phyloP scores from a whole-genome alignment of 31 red algal species.

The Odonthalia washingtoniensis region DNA sequence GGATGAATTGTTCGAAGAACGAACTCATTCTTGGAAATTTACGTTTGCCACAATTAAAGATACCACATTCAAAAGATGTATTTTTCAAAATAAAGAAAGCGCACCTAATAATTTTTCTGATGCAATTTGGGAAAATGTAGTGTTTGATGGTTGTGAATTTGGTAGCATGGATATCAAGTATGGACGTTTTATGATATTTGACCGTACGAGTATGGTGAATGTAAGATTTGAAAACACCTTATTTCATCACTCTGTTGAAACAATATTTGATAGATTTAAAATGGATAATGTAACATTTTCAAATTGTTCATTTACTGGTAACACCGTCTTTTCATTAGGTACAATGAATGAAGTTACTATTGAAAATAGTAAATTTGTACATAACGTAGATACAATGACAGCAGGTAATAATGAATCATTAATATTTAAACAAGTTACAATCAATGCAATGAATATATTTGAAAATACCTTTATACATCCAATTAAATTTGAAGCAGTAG shows the following conservation, averaged over 20 bases:
- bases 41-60: slow-evolving; percentile 43
- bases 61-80: slow-evolving; percentile 53
- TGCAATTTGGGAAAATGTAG: slow-evolving; percentile 54
- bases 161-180: slow-evolving; percentile 7
- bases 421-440: slow-evolving; percentile 28
- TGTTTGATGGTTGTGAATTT: slow-evolving; percentile 59
- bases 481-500: slow-evolving; percentile 51
- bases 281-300: slow-evolving; percentile 67
- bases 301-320: slow-evolving; percentile 40
- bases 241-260: slow-evolving; percentile 48
- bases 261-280: slow-evolving; percentile 44
- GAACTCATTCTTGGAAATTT: slow-evolving; percentile 54
- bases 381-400: slow-evolving; percentile 33
- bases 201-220: slow-evolving; percentile 44
- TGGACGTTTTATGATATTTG: slow-evolving; percentile 54
- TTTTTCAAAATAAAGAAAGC: slow-evolving; percentile 51
- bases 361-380: slow-evolving; percentile 46
- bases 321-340: slow-evolving; percentile 65
- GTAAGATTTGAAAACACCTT: slow-evolving; percentile 53
- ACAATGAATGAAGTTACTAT: slow-evolving; percentile 46
- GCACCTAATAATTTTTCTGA: slow-evolving; percentile 56
- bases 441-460: slow-evolving; percentile 32
- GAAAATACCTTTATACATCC: slow-evolving; percentile 54
- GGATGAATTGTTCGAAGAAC: slow-evolving; percentile 45
- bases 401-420: slow-evolving; percentile 49